A percentile compares a stretch with the other conserved stretches of the same genome.
Conservation (phyloP, 164 flowering plant genomes). For the Kalanchoe fedtschenkoi region DNA sequence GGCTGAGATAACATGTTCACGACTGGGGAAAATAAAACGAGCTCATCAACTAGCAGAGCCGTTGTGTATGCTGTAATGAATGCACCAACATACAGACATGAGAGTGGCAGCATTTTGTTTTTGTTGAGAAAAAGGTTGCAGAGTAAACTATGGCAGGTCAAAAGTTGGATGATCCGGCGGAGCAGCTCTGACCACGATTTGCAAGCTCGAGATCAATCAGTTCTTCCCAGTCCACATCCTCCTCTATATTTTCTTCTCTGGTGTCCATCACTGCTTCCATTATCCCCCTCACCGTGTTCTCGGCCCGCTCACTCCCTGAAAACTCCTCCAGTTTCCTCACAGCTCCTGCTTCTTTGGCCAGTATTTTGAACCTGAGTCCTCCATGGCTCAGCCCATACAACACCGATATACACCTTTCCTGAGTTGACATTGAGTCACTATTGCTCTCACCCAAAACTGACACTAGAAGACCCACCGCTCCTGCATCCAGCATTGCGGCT, state of each 20-base stretch:
- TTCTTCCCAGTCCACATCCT: constrained; percentile 28
- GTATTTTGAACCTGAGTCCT: constrained; percentile 33
- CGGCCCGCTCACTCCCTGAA: constrained; percentile 15
- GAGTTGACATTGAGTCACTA: constrained; percentile 17
- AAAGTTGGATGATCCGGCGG: not conserved
- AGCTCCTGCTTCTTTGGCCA: constrained; percentile 28
- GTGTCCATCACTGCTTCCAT: constrained; percentile 23
- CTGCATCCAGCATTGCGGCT: constrained; percentile 29
- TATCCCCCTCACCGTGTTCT: constrained; percentile 20
- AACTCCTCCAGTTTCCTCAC: constrained; percentile 17
- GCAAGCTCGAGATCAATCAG: constrained; percentile 23
- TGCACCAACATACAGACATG: too few species aligned
- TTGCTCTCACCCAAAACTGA: constrained; percentile 15
- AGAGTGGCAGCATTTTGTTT: too few species aligned
- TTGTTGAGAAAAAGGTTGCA: too few species aligned
- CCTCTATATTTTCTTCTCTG: constrained; percentile 17
- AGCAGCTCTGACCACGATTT: constrained; percentile 12
- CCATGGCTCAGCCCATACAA: constrained; percentile 27
- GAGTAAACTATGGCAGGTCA: too few species aligned
- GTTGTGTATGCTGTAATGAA: too few species aligned
- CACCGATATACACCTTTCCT: constrained; percentile 25
- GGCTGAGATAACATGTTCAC: too few species aligned
- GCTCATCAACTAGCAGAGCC: too few species aligned
- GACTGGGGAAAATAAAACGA: too few species aligned
- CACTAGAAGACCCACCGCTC: constrained; percentile 31